Evolutionary conservation across 768 basidiomycete species (phyloP).

Genomic region (Termitomyces sp.): DNA sequence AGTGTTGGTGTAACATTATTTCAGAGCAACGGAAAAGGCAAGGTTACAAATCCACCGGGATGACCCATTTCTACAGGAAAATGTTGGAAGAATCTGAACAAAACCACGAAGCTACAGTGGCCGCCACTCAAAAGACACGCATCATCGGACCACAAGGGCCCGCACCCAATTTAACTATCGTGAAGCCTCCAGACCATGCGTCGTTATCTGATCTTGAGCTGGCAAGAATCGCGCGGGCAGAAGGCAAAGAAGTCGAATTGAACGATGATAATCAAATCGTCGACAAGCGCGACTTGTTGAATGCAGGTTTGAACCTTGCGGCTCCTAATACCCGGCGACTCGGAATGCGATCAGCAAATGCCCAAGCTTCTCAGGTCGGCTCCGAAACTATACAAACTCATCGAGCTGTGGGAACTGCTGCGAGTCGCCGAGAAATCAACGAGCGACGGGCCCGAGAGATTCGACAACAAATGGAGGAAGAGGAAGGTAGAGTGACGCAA

Average conservation of each 20-base stretch:
- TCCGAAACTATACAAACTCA: conserved; percentile 44
- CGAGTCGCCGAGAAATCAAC: conserved; percentile 77
- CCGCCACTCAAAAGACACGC: conserved; percentile 58
- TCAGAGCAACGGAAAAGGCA: conserved; percentile 63
- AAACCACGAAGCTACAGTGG: conserved; percentile 83
- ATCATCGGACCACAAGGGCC: conserved; percentile 64
- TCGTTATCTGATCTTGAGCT: conserved; percentile 72
- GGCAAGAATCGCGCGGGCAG: conserved; percentile 61
- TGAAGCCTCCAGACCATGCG: conserved; percentile 62
- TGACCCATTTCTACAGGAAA: conserved; percentile 82
- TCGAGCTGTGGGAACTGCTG: conserved; percentile 82
- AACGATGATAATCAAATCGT: conserved; percentile 98
- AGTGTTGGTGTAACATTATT: conserved; percentile 12
- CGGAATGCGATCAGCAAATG: conserved; percentile 38
- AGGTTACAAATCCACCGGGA: conserved; percentile 59
- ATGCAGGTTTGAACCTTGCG: conserved; percentile 89
- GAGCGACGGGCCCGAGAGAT: conserved; percentile 81
- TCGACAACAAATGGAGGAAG: conserved; percentile 73
- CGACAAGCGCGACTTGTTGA: conserved; percentile 89
- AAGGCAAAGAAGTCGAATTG: conserved; percentile 85
- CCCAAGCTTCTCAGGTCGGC: conserved; percentile 18
- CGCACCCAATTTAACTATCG: conserved; percentile 67
- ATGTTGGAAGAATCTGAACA: conserved; percentile 77
- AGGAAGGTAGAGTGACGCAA: conserved; percentile 54
- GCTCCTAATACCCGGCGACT: conserved; percentile 75